Evolutionary conservation across 805 yeast species (phyloP), one percentile per base, ranked within the genome.

Genomic region (Ogataea nonfermentans): DNA sequence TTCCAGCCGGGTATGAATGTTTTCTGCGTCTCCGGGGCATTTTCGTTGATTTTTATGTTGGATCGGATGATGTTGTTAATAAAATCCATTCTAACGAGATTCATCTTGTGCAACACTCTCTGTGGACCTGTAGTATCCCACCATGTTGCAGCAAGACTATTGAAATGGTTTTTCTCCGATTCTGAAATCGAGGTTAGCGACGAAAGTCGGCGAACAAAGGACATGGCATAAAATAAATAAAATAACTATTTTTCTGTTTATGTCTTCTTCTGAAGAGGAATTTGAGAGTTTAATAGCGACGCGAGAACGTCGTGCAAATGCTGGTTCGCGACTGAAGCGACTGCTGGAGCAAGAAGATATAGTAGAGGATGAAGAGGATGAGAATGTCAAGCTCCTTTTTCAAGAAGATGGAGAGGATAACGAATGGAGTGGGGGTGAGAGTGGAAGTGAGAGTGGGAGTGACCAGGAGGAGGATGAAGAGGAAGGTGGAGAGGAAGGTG

Each of bases 81-180:
- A 57, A 89, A 93, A 59, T 89, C 96, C 84, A 91, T 74, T 47
- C 99, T 68, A 37, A 87, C 69, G 35, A 87, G 68, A 59, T 93
- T 93, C 99, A 93, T 91, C 64, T 89, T 85, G 64, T 93, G 98
- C 29, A 93, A 72, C 40, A 93, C 86, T 27, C 99, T 68, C 59
- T 93, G 98, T 1, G 97, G 84, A 0, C 99, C 99, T 48, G 80
- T 65, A 10, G 85, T 79, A 53, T 93, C 96, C 99, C 99, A 93
- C 99, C 99, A 93, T n/a, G 87, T 64, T n/a, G 83, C 70, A 1
- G 99, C 99, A 31, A 93, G 69, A 24, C 81, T 77, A 51, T 85
- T 79, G 63, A 93, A 93, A 62, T 93, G 98, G 8, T 73, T 63
- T 60, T 81, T 70, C 57, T 91, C 98, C 5, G 79, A 78, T 6